Evolutionary conservation across 768 basidiomycete species (phyloP).

Genomic region (Gautieria morchelliformis): DNA sequence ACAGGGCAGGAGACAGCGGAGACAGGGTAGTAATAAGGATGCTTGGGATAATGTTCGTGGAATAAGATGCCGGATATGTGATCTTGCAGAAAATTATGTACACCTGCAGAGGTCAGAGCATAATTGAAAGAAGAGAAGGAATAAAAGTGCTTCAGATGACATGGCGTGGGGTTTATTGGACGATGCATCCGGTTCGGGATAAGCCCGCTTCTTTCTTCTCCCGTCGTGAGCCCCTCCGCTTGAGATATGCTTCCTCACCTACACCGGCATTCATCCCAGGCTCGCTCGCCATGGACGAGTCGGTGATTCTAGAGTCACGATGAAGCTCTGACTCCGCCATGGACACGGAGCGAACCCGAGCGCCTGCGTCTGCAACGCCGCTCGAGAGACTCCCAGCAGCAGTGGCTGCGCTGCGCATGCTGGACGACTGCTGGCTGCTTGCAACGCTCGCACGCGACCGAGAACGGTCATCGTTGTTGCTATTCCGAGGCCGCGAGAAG

Average conservation of each 20-base stretch:
- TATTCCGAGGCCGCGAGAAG: conserved; percentile 26
- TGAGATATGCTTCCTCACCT: not conserved
- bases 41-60: conserved; percentile 15
- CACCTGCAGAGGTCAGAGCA: not conserved
- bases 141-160: not conserved
- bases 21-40: not conserved
- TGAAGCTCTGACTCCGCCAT: not conserved
- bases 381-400: conserved; percentile 36
- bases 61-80: conserved; percentile 3
- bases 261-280: not conserved
- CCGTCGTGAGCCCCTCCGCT: not conserved
- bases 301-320: not conserved
- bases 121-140: not conserved
- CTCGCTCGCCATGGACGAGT: not conserved
- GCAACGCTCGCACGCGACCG: conserved; percentile 51
- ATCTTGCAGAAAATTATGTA: not conserved
- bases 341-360: not conserved
- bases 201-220: not conserved
- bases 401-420: conserved; percentile 48
- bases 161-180: not conserved
- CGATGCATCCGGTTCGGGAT: not conserved
- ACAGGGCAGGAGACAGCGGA: not conserved
- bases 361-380: conserved; percentile 20
- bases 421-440: conserved; percentile 42
- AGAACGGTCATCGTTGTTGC: conserved; percentile 35